These are phyloP conservation scores for Alternaria panax DNA, from an alignment of 2,329 filamentous ascomycete genomes.

Conservation along the genomic window DNA sequence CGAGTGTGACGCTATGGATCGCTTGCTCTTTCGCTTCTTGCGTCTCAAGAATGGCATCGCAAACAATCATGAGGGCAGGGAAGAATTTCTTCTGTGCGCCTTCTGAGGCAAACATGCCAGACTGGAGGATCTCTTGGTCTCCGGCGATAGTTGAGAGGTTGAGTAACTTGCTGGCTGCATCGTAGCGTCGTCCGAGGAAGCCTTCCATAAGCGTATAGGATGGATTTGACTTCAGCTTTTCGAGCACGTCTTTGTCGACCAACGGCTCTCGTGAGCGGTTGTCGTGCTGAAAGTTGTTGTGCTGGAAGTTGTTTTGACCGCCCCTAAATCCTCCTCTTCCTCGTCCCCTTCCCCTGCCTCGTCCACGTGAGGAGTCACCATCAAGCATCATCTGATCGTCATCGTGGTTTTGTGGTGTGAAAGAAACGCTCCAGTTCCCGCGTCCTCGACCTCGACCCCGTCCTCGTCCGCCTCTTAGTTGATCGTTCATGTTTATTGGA, in stretches of 20 bases:
- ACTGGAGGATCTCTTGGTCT: conserved; percentile 73
- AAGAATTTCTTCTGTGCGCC: conserved; percentile 86
- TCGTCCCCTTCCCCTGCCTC: conserved; percentile 29
- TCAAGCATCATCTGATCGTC: conserved; percentile 25
- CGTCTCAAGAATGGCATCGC: conserved; percentile 77
- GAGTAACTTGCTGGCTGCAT: conserved; percentile 74
- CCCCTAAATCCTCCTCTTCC: conserved; percentile 23
- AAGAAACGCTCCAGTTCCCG: conserved; percentile 14
- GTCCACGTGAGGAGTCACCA: conserved; percentile 17
- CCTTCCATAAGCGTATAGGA: conserved; percentile 70
- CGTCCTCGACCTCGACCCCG: conserved; percentile 27
- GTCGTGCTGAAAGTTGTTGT: conserved; percentile 36
- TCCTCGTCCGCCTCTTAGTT: conserved; percentile 24
- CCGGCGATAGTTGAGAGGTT: conserved; percentile 79
- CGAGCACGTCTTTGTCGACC: conserved; percentile 51
- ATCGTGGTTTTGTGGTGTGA: conserved; percentile 12
- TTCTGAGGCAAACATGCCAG: conserved; percentile 77
- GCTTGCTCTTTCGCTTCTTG: conserved; percentile 75
- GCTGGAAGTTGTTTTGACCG: conserved; percentile 20
- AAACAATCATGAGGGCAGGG: conserved; percentile 87
- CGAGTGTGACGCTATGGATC: conserved; percentile 82
- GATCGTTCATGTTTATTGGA: conserved; percentile 11
- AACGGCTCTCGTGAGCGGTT: conserved; percentile 74
- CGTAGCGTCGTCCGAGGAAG: conserved; percentile 79
- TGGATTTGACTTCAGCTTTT: conserved; percentile 21